A percentile compares a stretch with the other conserved stretches of the same genome.
Conservation (phyloP, 352 stramenopile genomes). For the Plasmopara halstedii region DNA sequence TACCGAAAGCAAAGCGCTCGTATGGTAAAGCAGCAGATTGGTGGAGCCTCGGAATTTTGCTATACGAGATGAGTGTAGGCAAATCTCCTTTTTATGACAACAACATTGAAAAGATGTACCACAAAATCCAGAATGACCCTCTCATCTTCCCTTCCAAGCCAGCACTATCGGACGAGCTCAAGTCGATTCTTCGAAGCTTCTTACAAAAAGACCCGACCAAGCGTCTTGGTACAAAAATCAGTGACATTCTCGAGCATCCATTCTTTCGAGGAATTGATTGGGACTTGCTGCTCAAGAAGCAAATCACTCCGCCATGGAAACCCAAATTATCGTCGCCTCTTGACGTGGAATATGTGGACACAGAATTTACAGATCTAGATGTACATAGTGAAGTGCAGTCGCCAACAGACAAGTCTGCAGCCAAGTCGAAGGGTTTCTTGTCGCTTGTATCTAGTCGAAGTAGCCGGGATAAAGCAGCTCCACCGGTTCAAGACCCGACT, state of each 20-base stretch:
- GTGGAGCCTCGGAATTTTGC: conserved; percentile 86
- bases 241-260: conserved; percentile 73
- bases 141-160: conserved; percentile 76
- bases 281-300: conserved; percentile 79
- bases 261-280: conserved; percentile 80
- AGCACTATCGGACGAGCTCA: conserved; percentile 57
- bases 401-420: conserved; percentile 68
- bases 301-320: conserved; percentile 82
- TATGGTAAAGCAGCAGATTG: conserved; percentile 85
- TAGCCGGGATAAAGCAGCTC: conserved; percentile 52
- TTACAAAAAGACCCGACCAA: conserved; percentile 84
- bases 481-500: conserved; percentile 78
- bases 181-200: conserved; percentile 73
- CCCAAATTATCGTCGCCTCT: conserved; percentile 69
- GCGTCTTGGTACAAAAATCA: conserved; percentile 82
- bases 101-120: conserved; percentile 93
- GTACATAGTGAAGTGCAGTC: conserved; percentile 77
- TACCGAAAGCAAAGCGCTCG: conserved; percentile 79
- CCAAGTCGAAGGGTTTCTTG: conserved; percentile 75
- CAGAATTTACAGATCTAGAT: conserved; percentile 82
- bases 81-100: conserved; percentile 91
- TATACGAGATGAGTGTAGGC: conserved; percentile 92
- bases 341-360: conserved; percentile 82
- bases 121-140: conserved; percentile 86
- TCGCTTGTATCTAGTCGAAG: conserved; percentile 66